Conservation (phyloP, 2,329 filamentous ascomycete species). For the Claviceps digitariae region DNA sequence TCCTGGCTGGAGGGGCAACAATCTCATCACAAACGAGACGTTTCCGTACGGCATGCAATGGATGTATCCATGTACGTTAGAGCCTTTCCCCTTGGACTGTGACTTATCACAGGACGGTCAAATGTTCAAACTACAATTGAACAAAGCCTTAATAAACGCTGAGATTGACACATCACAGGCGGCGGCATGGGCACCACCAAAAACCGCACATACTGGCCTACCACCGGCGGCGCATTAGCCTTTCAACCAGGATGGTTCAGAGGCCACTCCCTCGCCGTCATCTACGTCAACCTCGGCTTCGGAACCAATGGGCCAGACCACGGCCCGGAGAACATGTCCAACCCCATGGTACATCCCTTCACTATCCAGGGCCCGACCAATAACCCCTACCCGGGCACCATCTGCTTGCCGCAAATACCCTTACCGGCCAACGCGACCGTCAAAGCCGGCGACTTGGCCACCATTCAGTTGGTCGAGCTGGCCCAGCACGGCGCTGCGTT, state of each 20-base stretch:
- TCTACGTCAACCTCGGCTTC: constrained; percentile 86
- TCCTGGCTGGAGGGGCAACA: constrained; percentile 78
- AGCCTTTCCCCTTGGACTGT: neutral
- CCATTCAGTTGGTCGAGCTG: constrained; percentile 75
- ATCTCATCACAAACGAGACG: constrained; percentile 62
- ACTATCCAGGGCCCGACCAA: constrained; percentile 72
- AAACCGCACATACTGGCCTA: constrained; percentile 89
- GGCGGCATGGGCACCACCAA: constrained; percentile 64
- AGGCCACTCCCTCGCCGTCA: constrained; percentile 66
- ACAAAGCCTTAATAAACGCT: neutral
- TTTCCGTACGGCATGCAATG: constrained; percentile 91
- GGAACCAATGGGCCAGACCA: constrained; percentile 50
- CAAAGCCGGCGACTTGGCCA: constrained; percentile 73
- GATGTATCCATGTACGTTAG: constrained; percentile 74
- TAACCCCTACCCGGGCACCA: constrained; percentile 70
- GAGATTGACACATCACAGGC: constrained; percentile 36
- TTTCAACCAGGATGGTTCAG: constrained; percentile 95
- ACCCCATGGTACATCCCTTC: constrained; percentile 67
- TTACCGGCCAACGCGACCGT: constrained; percentile 59
- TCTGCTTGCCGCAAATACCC: constrained; percentile 83
- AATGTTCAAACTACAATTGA: neutral
- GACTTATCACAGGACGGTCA: neutral
- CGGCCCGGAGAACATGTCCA: constrained; percentile 76
- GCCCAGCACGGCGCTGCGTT: constrained; percentile 74
- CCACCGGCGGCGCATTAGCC: constrained; percentile 71